Evolutionary conservation across 768 basidiomycete species (phyloP).

Genomic region (Boletellus sp.): DNA sequence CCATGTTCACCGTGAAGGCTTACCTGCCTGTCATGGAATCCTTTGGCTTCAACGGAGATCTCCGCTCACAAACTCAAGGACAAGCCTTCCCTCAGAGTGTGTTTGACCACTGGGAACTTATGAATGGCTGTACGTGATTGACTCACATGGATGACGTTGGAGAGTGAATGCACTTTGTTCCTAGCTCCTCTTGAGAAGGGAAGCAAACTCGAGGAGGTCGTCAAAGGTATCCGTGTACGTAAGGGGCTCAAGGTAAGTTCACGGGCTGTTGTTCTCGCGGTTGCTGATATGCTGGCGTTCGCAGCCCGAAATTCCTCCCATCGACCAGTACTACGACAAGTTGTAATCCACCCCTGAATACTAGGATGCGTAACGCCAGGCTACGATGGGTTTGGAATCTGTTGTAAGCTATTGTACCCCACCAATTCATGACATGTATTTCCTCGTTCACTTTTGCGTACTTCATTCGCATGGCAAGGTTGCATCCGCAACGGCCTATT

Average conservation of each 20-base stretch:
- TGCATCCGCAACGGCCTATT: too few species aligned
- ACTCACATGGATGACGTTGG: neutral
- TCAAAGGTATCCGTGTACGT: constrained; percentile 76
- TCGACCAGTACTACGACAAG: constrained; percentile 95
- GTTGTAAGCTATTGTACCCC: constrained; percentile 20
- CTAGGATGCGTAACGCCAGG: constrained; percentile 4
- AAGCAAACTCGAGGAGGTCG: constrained; percentile 84
- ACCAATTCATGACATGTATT: constrained; percentile 16
- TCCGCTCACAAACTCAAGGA: constrained; percentile 87
- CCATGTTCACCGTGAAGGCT: constrained; percentile 99
- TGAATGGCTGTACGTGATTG: constrained; percentile 67
- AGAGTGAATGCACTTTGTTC: constrained; percentile 4
- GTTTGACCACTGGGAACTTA: constrained; percentile 89
- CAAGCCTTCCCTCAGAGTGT: constrained; percentile 98
- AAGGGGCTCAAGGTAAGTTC: constrained; percentile 87
- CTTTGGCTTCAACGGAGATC: constrained; percentile 97
- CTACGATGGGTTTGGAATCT: constrained; percentile 1
- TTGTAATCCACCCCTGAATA: constrained; percentile 41
- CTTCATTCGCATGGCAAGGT: too few species aligned
- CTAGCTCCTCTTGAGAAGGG: constrained; percentile 81
- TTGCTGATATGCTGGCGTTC: constrained; percentile 12
- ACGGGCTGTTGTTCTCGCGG: neutral
- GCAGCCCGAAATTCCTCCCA: constrained; percentile 81
- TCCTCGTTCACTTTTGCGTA: neutral
- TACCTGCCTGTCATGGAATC: constrained; percentile 90